Conservation (phyloP, 176 grass and related monocot genomes). For the Leersia perrieri region DNA sequence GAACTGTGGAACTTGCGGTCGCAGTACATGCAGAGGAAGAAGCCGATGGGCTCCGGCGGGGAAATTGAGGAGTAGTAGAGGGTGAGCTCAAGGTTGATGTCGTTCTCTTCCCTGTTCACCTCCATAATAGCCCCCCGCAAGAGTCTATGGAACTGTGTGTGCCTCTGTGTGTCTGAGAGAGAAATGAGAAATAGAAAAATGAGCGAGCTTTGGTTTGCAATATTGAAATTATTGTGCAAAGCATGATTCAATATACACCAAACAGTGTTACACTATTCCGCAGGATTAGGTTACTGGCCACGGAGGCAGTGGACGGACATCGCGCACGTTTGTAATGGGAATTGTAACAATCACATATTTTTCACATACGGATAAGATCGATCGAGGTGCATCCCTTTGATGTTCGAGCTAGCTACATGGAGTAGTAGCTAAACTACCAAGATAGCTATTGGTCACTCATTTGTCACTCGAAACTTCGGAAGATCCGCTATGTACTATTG, state of each 20-base stretch:
- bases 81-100: conserved; percentile 57
- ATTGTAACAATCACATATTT: neutral
- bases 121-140: conserved; percentile 43
- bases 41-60: conserved; percentile 52
- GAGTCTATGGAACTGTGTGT: neutral
- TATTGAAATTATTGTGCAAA: conserved; percentile 13
- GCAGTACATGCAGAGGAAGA: conserved; percentile 93
- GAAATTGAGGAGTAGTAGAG: conserved; percentile 36
- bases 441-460: neutral
- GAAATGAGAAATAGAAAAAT: neutral
- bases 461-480: neutral
- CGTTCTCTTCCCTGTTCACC: conserved; percentile 26
- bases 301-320: neutral
- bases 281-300: neutral
- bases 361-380: too few species aligned
- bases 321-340: conserved; percentile 19
- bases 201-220: conserved; percentile 15
- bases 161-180: too few species aligned
- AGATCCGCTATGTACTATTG: neutral
- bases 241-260: conserved; percentile 8
- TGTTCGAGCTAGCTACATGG: neutral
- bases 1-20: conserved; percentile 83
- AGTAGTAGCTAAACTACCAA: neutral
- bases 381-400: neutral
- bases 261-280: neutral